Base-by-base conservation (phyloP, 2,329 filamentous ascomycete genomes). In the Diplocarpon rosae region DNA sequence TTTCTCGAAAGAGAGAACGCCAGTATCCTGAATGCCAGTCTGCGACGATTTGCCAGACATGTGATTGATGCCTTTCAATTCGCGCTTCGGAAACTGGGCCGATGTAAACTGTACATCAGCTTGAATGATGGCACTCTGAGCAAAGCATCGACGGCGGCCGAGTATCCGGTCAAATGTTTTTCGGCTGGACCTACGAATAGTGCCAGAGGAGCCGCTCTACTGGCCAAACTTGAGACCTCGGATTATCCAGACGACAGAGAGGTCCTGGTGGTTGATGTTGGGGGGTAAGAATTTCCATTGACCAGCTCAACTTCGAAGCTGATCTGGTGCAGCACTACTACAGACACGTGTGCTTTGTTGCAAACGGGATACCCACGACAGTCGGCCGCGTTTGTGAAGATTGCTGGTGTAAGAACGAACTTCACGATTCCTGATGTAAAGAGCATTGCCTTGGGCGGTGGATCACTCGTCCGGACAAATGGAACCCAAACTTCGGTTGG, bases 121-220 rank as follows among this genome's bases (percentile, higher is more conserved):
- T 72, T 80, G 52, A 82, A 82, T 39, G 77, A 81, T 51, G 77
- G 78, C 1, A 80, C 76, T 0, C 65, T 82, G 2, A 61, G 78
- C 6, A 69, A 71, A 5, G 73, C 70, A 0, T 66, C 68, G 2
- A 64, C 67, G 42, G 77, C 77, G 1, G 69, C 74, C 0, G 63
- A 66, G 13, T 62, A 78, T 17, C 78, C 78, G 0, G 78, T 81
- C 39, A 64, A 71, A 38, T 80, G 75, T 0, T 81, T 82, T 52
- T 75, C 74, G 0, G 76, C 71, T 32, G 78, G 78, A 0, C 74
- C 77, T 2, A 80, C 78, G 0, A 82, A 82, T 55, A 77, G 72
- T 44, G 76, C 79, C 66, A 69, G 72, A 42, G 76, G 77, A 1
- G 77, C 77, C 2, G 78, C 77, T 0, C 80, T 79, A 44, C 62